Evolutionary conservation across 2,329 filamentous ascomycete species (phyloP).

Genomic region (Arthrinium phaeospermum): DNA sequence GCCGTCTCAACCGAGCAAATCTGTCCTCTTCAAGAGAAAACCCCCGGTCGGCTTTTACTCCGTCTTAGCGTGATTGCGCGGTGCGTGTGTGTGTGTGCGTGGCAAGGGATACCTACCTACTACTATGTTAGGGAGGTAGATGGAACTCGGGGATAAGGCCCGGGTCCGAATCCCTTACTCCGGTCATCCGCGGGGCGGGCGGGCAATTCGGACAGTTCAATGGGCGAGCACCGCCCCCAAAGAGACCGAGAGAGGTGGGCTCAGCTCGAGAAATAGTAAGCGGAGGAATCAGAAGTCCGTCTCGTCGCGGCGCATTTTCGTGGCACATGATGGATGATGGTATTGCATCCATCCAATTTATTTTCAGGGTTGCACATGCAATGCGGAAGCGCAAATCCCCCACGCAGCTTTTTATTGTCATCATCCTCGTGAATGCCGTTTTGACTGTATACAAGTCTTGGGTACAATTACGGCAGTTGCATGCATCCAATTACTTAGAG

Average conservation of each 20-base stretch:
- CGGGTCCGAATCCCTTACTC: slow-evolving; percentile 4
- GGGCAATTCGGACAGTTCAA: not conserved
- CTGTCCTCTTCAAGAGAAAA: not conserved
- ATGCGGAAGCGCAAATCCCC: slow-evolving; percentile 27
- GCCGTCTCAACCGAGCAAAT: not conserved
- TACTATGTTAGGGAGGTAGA: not conserved
- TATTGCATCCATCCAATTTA: not conserved
- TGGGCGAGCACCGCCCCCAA: not conserved
- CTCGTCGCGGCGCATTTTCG: slow-evolving; percentile 18
- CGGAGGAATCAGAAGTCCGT: slow-evolving; percentile 19
- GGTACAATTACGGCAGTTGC: not conserved
- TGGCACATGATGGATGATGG: slow-evolving; percentile 10
- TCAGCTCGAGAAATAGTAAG: not conserved
- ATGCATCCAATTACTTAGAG: not conserved
- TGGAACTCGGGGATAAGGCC: slow-evolving; percentile 8
- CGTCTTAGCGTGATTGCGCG: not conserved
- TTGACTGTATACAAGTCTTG: not conserved
- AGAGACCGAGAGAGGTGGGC: not conserved
- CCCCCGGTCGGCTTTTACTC: not conserved
- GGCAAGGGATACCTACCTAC: not conserved
- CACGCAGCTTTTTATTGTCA: not conserved
- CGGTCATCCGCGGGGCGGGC: not conserved
- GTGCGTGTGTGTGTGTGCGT: not conserved
- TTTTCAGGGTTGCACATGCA: slow-evolving; percentile 16
- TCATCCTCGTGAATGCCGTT: not conserved